Percentiles rank a stretch among this genome's conserved stretches.
phyloP scores from a whole-genome alignment of 495 filamentous ascomycete genomes.

The Talaromyces liani region DNA sequence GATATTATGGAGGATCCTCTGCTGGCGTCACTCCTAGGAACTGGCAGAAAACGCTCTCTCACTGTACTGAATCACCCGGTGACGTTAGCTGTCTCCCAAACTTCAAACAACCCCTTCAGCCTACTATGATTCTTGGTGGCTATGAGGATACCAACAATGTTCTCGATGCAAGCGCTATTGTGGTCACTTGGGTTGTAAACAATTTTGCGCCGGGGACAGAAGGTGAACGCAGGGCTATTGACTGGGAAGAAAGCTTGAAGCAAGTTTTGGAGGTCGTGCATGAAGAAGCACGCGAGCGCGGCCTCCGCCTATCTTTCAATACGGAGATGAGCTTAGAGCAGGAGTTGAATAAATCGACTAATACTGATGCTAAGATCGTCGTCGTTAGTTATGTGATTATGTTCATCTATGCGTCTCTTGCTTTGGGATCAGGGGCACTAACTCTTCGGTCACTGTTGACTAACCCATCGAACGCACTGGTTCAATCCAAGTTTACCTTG shows the following conservation, averaged over 20 bases:
- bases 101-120: slow-evolving; percentile 78
- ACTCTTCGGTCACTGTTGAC: slow-evolving; percentile 63
- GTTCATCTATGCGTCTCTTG: slow-evolving; percentile 93
- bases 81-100: slow-evolving; percentile 66
- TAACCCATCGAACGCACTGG: slow-evolving; percentile 75
- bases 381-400: slow-evolving; percentile 97
- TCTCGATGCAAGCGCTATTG: slow-evolving; percentile 69
- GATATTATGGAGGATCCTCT: slow-evolving; percentile 71
- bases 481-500: slow-evolving; percentile 92
- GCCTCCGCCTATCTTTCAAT: slow-evolving; percentile 83
- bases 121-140: slow-evolving; percentile 79
- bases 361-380: slow-evolving; percentile 95
- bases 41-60: slow-evolving; percentile 61
- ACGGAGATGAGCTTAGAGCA: slow-evolving; percentile 90
- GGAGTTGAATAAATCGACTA: slow-evolving; percentile 90
- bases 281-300: slow-evolving; percentile 68
- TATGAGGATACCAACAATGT: slow-evolving; percentile 54
- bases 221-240: slow-evolving; percentile 64
- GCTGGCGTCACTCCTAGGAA: slow-evolving; percentile 49
- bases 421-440: slow-evolving; percentile 79
- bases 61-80: slow-evolving; percentile 71
- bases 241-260: slow-evolving; percentile 80
- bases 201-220: slow-evolving; percentile 69
- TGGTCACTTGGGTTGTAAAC: slow-evolving; percentile 93
- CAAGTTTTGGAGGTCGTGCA: slow-evolving; percentile 62